Evolutionary conservation across 257 asterid genomes (phyloP).

Genomic region (Nicotiana attenuata): DNA sequence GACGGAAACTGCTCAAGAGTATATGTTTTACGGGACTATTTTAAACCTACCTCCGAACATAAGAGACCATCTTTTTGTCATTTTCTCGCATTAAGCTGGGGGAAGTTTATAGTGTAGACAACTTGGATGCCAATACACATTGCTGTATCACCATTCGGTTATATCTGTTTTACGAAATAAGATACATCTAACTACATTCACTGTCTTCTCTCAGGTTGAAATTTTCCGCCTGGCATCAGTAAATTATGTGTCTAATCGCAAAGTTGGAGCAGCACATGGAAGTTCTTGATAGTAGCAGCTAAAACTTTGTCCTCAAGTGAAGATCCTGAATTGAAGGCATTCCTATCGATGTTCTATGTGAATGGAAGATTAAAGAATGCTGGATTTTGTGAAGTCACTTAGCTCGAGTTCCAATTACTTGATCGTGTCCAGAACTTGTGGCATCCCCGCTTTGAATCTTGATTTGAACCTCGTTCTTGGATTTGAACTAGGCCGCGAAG

Average conservation of each 20-base stretch:
- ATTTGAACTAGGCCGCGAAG: not conserved
- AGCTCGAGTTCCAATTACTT: not conserved
- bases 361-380: not conserved
- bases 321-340: not conserved
- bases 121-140: no score
- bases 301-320: not conserved
- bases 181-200: not conserved
- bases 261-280: not conserved
- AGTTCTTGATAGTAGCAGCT: not conserved
- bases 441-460: not conserved
- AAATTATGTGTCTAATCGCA: not conserved
- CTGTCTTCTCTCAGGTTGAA: not conserved
- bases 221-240: not conserved
- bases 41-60: no score
- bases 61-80: no score
- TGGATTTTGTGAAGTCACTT: not conserved
- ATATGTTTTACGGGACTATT: no score
- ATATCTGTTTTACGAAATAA: not conserved
- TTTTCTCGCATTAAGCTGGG: no score
- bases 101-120: no score
- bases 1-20: no score
- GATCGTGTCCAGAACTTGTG: not conserved
- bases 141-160: not conserved
- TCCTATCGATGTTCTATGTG: not conserved
- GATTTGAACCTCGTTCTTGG: not conserved